A percentile compares a stretch with the other conserved stretches of the same genome.
Evolutionary conservation across 768 basidiomycete species (phyloP).

Genomic region (Gautieria morchelliformis): DNA sequence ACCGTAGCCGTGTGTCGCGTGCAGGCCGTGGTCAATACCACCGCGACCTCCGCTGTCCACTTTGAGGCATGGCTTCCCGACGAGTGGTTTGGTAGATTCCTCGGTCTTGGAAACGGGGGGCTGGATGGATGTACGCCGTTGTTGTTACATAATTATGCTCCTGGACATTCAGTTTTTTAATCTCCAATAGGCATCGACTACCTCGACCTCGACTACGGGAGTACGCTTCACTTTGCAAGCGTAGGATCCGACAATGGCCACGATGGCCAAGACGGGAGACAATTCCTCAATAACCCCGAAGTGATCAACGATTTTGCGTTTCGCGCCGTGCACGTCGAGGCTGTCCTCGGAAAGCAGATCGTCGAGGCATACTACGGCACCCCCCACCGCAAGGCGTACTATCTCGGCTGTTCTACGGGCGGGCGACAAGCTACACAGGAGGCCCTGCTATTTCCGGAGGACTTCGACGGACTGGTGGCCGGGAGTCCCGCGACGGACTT

Average conservation of each 20-base stretch:
- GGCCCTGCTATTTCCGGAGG: conserved; percentile 21
- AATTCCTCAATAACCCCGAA: conserved; percentile 16
- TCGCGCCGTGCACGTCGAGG: conserved; percentile 21
- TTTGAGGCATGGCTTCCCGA: conserved; percentile 24
- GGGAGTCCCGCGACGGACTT: conserved; percentile 22
- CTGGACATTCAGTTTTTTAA: not conserved
- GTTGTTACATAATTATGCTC: not conserved
- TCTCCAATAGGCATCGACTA: conserved; percentile 15
- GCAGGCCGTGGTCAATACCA: conserved; percentile 3
- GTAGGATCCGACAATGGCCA: conserved; percentile 20
- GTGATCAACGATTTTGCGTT: conserved; percentile 22
- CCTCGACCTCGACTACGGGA: conserved; percentile 12
- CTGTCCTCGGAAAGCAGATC: conserved; percentile 19
- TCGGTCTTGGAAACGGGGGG: conserved; percentile 22
- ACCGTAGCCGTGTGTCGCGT: conserved; percentile 4
- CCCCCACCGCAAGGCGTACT: conserved; percentile 18
- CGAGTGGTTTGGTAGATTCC: conserved; percentile 20
- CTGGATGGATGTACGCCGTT: conserved; percentile 16
- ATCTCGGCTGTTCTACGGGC: conserved; percentile 23
- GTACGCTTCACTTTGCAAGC: conserved; percentile 16
- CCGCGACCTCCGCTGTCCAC: conserved; percentile 6
- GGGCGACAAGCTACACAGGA: conserved; percentile 21
- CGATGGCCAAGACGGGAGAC: conserved; percentile 12
- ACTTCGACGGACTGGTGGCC: conserved; percentile 24
- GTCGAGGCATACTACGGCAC: conserved; percentile 18